A percentile compares a stretch with the other conserved stretches of the same genome.
These are phyloP conservation scores for Colletotrichum eremochloae DNA, from an alignment of 2,329 filamentous ascomycete genomes.

Conservation along the genomic window DNA sequence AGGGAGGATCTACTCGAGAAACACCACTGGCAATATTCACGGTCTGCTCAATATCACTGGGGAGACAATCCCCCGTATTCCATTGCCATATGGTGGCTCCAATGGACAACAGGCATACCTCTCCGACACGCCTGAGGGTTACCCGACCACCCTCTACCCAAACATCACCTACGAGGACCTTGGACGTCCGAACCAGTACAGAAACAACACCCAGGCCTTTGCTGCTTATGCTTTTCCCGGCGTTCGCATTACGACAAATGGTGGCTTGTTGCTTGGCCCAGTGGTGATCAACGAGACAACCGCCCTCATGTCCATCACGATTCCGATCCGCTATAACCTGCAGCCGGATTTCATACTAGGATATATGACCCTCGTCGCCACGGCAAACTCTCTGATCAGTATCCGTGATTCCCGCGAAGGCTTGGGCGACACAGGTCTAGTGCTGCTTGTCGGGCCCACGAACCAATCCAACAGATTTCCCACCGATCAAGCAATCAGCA, in stretches of 20 bases:
- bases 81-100: slow-evolving; percentile 71
- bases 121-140: slow-evolving; percentile 74
- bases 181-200: slow-evolving; percentile 55
- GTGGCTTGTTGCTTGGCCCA: slow-evolving; percentile 81
- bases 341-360: slow-evolving; percentile 76
- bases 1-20: slow-evolving; percentile 78
- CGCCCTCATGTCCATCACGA: slow-evolving; percentile 83
- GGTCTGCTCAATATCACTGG: slow-evolving; percentile 77
- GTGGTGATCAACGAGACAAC: slow-evolving; percentile 78
- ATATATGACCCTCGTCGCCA: slow-evolving; percentile 85
- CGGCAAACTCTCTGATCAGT: slow-evolving; percentile 73
- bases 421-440: slow-evolving; percentile 76
- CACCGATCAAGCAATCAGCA: slow-evolving; percentile 59
- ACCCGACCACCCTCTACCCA: slow-evolving; percentile 80
- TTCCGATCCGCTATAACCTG: slow-evolving; percentile 80
- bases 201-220: slow-evolving; percentile 57
- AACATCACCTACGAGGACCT: slow-evolving; percentile 77
- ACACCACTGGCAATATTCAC: slow-evolving; percentile 67
- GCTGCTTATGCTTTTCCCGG: slow-evolving; percentile 64
- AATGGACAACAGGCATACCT: slow-evolving; percentile 72
- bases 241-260: slow-evolving; percentile 63
- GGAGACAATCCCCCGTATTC: slow-evolving; percentile 60
- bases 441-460: slow-evolving; percentile 78
- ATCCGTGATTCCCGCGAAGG: slow-evolving; percentile 76
- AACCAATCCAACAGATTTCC: slow-evolving; percentile 76